Evolutionary conservation across 352 stramenopile genomes (phyloP), one percentile per base, ranked within the genome.

Genomic region (Globisporangium barbulae): DNA sequence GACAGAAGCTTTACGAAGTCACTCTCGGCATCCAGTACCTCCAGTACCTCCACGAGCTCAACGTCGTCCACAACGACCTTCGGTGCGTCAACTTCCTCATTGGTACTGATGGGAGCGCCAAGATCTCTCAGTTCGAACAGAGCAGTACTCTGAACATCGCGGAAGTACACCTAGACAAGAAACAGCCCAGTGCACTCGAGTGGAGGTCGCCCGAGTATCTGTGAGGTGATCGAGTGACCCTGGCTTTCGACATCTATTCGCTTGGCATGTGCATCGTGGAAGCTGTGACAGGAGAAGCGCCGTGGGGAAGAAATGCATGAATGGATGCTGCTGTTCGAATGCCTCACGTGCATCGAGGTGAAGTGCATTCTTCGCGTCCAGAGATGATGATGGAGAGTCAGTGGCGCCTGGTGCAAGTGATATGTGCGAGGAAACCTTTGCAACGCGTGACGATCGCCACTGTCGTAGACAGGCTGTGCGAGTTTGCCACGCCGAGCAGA

Each of bases 61-160:
- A 65, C 30, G 65, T 71, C 12, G 55, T 73, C 21, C 66, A 73
- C 52, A 63, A 49, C 17, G 59, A 73, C 17, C 58, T 73, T 15
- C 68, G 63, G 35, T 61, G 59, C 50, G 62, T 68, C 50, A 62
- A 72, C 19, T 61, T 73, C n/a, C 49, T 76, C 31, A 47, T 73
- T 41, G 66, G 48, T 13, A 37, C 35, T 19, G 65, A 73, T 37
- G 59, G 45, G 10, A 66, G 62, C 10, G 65, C 59, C 13, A 72
- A 67, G 61, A 53, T 75, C 30, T 65, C 53, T 2, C 62, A 75
- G 37, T 75, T 75, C 25, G 69, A 65, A 3, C 15, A 60, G 48
- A 60, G 35, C 25, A 56, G 9, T 21, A 56, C 56, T 17, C 42
- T 28, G 1, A 45, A 42, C 48, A 7, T 19, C 13, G 41, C 55